Evolutionary conservation across 345 rosid genomes (phyloP).

Genomic region (Punica granatum): DNA sequence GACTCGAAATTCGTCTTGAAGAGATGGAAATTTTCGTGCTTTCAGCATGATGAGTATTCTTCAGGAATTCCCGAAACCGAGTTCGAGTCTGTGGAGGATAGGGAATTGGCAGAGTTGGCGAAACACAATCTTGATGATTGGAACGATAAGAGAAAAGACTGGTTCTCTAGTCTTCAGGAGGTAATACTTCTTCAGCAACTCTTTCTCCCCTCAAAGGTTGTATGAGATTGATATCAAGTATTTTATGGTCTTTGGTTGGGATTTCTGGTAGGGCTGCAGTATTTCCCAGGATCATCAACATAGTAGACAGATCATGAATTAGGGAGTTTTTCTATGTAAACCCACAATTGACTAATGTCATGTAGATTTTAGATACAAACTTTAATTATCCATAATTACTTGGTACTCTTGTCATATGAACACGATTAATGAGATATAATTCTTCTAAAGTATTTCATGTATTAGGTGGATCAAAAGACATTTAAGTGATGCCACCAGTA

Average conservation of each 20-base stretch:
- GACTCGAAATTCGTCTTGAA: conserved; percentile 4
- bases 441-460: not conserved
- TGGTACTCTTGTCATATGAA: not conserved
- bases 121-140: conserved; percentile 6
- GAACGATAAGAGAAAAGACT: conserved; percentile 1
- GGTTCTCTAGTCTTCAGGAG: conserved; percentile 8
- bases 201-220: not conserved
- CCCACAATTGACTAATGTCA: not conserved
- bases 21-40: conserved; percentile 19
- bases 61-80: not conserved
- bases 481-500: not conserved
- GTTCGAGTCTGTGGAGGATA: conserved; percentile 7
- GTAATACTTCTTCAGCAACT: conserved; percentile 6
- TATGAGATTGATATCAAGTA: not conserved
- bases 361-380: not conserved
- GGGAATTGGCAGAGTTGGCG: conserved; percentile 4
- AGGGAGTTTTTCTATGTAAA: not conserved
- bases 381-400: not conserved
- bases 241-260: not conserved
- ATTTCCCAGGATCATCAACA: not conserved
- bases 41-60: conserved; percentile 3
- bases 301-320: not conserved
- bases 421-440: not conserved
- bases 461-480: not conserved
- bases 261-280: not conserved